Base-by-base conservation (phyloP, 257 asterid genomes). In the Sherardia arvensis region DNA sequence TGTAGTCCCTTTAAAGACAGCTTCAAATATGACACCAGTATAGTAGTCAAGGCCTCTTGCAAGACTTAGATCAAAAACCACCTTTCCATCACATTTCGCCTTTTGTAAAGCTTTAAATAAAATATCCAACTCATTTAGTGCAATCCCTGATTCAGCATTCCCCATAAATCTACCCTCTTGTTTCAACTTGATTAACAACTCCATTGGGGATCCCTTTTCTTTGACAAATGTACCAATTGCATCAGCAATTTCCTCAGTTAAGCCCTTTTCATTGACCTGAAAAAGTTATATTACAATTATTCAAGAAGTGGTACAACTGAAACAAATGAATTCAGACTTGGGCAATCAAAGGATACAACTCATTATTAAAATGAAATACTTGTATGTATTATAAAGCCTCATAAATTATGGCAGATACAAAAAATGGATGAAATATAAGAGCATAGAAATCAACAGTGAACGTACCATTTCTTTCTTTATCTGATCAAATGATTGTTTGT, bases 21-120 rank as follows among this genome's bases (percentile, higher is more conserved):
- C 90, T 82, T 93, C 99, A 53, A 84, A 93, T 78, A 93, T 84
- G 67, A 93, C 95, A 66, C 99, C 99, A 43, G 99, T 93, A 69
- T 93, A 93, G 81, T 93, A 93, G 79, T 93, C 99, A 73, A 93
- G 83, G 47, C 99, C 99, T 77, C 99, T 85, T 67, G 99, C 99
- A 68, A 93, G 99, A 71, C 99, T 93, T 83, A 93, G 74, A 82
- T 90, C 99, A 66, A 93, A 90, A 69, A 87, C 84, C 53, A 90
- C 85, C 83, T 75, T 87, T 74, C 76, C 51, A 15, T 81, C 78
- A 61, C 97, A 87, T 70, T 79, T 89, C 48, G 94, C 77, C 80
- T 72, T 85, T 64, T 55, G 84, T 69, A 93, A 70, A 61, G 95
- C 87, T 76, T 80, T 80, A 71, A 93, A 93, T 68, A 93, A 74